These are phyloP conservation scores for Euclidium syriacum DNA, from an alignment of 345 rosid species.

Conservation along the genomic window DNA sequence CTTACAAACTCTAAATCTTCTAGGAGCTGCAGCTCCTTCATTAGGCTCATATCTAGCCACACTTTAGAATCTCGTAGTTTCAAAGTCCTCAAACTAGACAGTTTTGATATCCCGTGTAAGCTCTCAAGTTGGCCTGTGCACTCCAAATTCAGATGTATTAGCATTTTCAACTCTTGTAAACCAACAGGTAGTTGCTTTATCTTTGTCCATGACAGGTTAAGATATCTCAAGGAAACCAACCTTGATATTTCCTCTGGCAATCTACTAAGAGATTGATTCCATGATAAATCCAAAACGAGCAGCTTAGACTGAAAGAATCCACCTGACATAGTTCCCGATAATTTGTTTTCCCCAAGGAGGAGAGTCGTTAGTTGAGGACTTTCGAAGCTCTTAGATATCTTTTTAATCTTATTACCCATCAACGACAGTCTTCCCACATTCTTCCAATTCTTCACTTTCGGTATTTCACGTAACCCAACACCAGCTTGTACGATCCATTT, in stretches of 20 bases:
- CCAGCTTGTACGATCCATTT: background rate
- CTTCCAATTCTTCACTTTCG: slow-evolving; percentile 15
- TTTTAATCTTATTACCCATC: slow-evolving; percentile 20
- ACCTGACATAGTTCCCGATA: slow-evolving; percentile 3
- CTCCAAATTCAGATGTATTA: slow-evolving; percentile 10
- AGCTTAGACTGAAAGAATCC: slow-evolving; percentile 17
- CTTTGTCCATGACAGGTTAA: background rate
- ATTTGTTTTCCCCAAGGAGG: slow-evolving; percentile 18
- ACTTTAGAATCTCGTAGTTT: background rate
- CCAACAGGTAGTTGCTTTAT: slow-evolving; percentile 12
- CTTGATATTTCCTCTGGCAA: slow-evolving; percentile 16
- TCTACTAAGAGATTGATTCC: background rate
- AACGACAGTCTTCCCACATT: slow-evolving; percentile 28
- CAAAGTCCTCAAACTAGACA: slow-evolving; percentile 10
- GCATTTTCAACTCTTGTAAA: slow-evolving; percentile 5
- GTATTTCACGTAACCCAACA: background rate
- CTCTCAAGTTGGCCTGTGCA: background rate
- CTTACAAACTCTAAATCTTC: slow-evolving; percentile 2
- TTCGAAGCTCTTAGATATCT: background rate
- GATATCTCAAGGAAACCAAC: slow-evolving; percentile 15
- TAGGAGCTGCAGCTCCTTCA: slow-evolving; percentile 10
- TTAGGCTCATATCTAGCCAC: background rate
- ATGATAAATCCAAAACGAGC: slow-evolving; percentile 30
- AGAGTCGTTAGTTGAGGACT: slow-evolving; percentile 29
- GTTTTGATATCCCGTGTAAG: background rate